Conservation (phyloP, 768 basidiomycete species). For the Panus rudis region DNA sequence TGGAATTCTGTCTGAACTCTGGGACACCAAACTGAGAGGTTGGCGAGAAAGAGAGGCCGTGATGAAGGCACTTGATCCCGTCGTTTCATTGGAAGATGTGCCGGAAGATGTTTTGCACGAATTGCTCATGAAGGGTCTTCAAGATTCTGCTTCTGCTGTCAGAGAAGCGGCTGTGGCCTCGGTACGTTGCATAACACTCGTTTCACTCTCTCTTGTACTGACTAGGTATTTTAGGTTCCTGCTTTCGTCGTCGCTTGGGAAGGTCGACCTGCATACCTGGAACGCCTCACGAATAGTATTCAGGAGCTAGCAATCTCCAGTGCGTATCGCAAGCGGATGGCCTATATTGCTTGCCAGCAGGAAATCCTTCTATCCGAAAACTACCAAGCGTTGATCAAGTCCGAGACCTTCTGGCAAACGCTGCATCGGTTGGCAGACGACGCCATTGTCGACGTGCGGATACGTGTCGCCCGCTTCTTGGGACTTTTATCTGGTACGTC, state of each 20-base stretch:
- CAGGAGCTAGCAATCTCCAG: constrained; percentile 12
- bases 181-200: constrained; percentile 36
- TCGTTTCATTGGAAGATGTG: constrained; percentile 37
- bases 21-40: constrained; percentile 52
- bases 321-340: constrained; percentile 26
- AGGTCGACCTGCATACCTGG: constrained; percentile 8
- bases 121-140: constrained; percentile 55
- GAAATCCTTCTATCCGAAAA: constrained; percentile 39
- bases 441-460: constrained; percentile 74
- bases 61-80: constrained; percentile 45
- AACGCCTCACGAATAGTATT: constrained; percentile 13
- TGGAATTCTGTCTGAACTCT: constrained; percentile 37
- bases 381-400: constrained; percentile 31
- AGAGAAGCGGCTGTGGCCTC: constrained; percentile 63
- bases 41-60: constrained; percentile 83
- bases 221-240: constrained; percentile 5
- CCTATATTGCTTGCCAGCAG: constrained; percentile 71
- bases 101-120: constrained; percentile 40
- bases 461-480: constrained; percentile 73
- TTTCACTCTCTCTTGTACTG: constrained; percentile 1
- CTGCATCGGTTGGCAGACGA: constrained; percentile 57
- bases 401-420: constrained; percentile 46
- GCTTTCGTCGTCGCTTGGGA: constrained; percentile 14
- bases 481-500: constrained; percentile 49
- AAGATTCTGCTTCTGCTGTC: constrained; percentile 80